These are phyloP conservation scores for Penstemon eatonii DNA, from an alignment of 257 asterid species.

Conservation along the genomic window DNA sequence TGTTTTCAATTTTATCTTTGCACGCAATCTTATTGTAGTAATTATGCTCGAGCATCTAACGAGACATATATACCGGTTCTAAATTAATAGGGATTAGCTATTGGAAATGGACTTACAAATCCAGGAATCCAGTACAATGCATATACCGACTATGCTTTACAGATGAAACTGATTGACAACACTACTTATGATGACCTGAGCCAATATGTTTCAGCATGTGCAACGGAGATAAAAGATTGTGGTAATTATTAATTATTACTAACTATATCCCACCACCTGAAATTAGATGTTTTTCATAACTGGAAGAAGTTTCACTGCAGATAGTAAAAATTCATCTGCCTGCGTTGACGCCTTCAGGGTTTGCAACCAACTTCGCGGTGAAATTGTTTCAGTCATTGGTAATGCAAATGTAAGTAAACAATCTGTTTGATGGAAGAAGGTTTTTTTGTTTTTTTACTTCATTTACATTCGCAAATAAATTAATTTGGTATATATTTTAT, in stretches of 20 bases:
- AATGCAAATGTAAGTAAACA: conserved; percentile 38
- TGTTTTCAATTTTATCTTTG: not conserved
- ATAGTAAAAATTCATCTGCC: not conserved
- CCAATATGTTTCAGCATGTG: conserved; percentile 26
- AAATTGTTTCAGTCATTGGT: conserved; percentile 21
- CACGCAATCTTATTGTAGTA: not conserved
- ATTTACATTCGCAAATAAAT: not conserved
- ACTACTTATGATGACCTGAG: conserved; percentile 25
- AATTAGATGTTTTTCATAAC: conserved; percentile 4
- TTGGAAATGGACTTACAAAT: conserved; percentile 53
- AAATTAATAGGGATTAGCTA: conserved; percentile 36
- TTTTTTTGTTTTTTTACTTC: not conserved
- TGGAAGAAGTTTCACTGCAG: not conserved
- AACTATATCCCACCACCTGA: not conserved
- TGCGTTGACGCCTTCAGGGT: not conserved
- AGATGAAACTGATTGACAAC: conserved; percentile 35
- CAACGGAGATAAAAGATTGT: conserved; percentile 30
- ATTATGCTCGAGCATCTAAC: not conserved
- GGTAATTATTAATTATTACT: conserved; percentile 27
- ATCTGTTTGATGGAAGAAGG: not conserved
- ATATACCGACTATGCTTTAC: conserved; percentile 45
- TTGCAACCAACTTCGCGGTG: conserved; percentile 26
- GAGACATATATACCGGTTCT: too few relatives aligned
- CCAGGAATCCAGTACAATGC: conserved; percentile 52
- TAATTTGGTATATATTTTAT: not conserved